Evolutionary conservation across 768 basidiomycete genomes (phyloP), one percentile per base, ranked within the genome.

Genomic region (Mycena crocata): DNA sequence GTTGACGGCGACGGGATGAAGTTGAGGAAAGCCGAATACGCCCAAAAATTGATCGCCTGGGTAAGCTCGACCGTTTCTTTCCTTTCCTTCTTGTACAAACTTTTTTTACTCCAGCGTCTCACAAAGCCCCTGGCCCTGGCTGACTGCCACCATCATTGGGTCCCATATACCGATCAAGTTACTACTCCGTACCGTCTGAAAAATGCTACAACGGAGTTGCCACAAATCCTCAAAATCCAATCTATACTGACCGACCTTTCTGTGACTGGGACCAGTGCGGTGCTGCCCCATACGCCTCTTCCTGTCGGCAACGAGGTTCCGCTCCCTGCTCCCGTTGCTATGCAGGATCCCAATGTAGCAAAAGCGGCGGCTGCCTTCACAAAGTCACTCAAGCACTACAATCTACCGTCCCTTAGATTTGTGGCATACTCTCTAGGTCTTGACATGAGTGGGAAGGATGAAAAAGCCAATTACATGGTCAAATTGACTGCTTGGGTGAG

Each of bases 401-500:
- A 66, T 28, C 14, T 48, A 9, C n/a, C 26, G 1, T 14, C 58
- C 15, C 58, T 66, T 3, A 31, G 51, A 3, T 66, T 42, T 19
- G 51, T 66, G 10, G 64, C 52, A 8, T 54, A 54, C 19, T 66
- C 57, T 0, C 42, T 66, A 8, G 42, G 51, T 48, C 57, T 66
- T 19, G 57, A 66, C 34, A 44, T 60, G 51, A 55, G 32, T 35
- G 57, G 44, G 23, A 30, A n/a, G 24, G 15, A 46, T 13, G 10
- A 17, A 23, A 60, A 55, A 37, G 3, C n/a, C 1, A 7, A 51
- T 30, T 52, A 42, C n/a, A 28, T 28, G 7, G 42, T 14, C 13
- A 46, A 45, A 52, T 50, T 66, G 23, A 39, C 32, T 2, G 51
- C 23, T n/a, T 66, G 64, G 64, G 64, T 66, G 34, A 46, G 64